Percentiles rank a stretch among this genome's conserved stretches.
phyloP scores from a whole-genome alignment of 2,329 filamentous ascomycete genomes.

The Talaromyces sp. region DNA sequence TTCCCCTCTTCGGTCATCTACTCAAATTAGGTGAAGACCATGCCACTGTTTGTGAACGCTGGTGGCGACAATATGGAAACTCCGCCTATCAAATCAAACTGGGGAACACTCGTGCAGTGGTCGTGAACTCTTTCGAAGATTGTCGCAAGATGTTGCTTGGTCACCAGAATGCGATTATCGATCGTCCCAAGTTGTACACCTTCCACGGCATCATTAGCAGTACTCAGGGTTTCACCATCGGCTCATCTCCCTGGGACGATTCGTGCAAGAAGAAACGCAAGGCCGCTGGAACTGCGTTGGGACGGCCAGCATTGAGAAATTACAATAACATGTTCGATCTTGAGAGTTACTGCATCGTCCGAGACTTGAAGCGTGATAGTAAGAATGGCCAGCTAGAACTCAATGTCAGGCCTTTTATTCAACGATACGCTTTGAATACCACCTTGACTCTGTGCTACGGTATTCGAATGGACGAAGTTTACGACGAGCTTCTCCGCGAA shows the following conservation, averaged over 20 bases:
- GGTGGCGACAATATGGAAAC: conserved; percentile 50
- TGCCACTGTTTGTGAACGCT: conserved; percentile 50
- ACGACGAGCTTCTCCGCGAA: conserved; percentile 65
- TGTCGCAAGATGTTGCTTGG: conserved; percentile 66
- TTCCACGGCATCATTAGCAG: conserved; percentile 71
- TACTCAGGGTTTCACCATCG: conserved; percentile 72
- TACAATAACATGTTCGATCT: conserved; percentile 76
- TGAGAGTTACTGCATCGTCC: conserved; percentile 65
- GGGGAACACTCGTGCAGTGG: conserved; percentile 56
- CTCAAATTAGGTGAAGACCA: conserved; percentile 55
- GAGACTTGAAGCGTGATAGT: conserved; percentile 60
- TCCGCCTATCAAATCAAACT: conserved; percentile 55
- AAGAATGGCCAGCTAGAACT: conserved; percentile 58
- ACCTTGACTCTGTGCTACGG: conserved; percentile 73
- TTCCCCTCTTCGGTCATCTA: conserved; percentile 59
- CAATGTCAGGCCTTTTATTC: conserved; percentile 65
- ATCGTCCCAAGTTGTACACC: conserved; percentile 69
- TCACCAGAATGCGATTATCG: conserved; percentile 70
- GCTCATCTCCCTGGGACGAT: conserved; percentile 73
- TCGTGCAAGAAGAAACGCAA: conserved; percentile 70
- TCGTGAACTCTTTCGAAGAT: conserved; percentile 69
- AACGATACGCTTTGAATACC: conserved; percentile 69
- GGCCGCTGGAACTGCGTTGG: conserved; percentile 69
- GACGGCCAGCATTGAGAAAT: conserved; percentile 65
- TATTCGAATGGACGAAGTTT: conserved; percentile 64